Conservation (phyloP, 2,329 filamentous ascomycete genomes). For the Colletotrichum ledebouriae region DNA sequence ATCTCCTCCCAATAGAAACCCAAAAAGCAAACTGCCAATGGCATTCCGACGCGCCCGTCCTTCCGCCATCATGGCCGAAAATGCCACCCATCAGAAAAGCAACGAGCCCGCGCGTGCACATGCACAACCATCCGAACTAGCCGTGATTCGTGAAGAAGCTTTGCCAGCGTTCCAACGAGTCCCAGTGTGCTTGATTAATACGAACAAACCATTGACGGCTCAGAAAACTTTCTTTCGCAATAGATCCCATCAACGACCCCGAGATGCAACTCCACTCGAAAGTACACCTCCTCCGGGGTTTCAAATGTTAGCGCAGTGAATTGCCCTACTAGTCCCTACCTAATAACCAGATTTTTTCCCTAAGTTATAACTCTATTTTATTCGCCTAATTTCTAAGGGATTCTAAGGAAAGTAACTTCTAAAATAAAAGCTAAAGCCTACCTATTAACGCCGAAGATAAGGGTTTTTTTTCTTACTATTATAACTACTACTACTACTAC, state of each 20-base stretch:
- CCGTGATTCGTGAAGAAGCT: constrained; percentile 19
- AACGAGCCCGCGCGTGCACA: constrained; percentile 1
- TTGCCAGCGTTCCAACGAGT: constrained; percentile 34
- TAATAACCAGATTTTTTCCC: too few relatives aligned
- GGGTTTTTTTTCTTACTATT: too few relatives aligned
- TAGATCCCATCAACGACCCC: constrained; percentile 2
- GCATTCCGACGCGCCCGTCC: constrained; percentile 9
- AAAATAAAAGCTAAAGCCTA: too few relatives aligned
- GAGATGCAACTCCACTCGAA: neutral
- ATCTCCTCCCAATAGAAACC: neutral
- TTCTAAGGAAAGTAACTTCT: too few relatives aligned
- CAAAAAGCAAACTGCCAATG: constrained; percentile 6
- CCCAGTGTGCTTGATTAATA: constrained; percentile 38
- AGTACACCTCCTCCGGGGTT: too few relatives aligned
- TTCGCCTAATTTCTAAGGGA: too few relatives aligned
- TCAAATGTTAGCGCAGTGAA: too few relatives aligned
- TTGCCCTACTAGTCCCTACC: too few relatives aligned
- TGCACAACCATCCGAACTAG: constrained; percentile 20
- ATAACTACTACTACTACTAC: too few relatives aligned
- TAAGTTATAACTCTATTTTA: too few relatives aligned
- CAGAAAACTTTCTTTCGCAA: neutral
- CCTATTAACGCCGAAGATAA: too few relatives aligned
- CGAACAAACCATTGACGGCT: constrained; percentile 6
- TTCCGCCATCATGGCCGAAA: constrained; percentile 6
- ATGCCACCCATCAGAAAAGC: constrained; percentile 17